phyloP scores from a whole-genome alignment of 768 basidiomycete species.

The Phaeotremella skinneri region DNA sequence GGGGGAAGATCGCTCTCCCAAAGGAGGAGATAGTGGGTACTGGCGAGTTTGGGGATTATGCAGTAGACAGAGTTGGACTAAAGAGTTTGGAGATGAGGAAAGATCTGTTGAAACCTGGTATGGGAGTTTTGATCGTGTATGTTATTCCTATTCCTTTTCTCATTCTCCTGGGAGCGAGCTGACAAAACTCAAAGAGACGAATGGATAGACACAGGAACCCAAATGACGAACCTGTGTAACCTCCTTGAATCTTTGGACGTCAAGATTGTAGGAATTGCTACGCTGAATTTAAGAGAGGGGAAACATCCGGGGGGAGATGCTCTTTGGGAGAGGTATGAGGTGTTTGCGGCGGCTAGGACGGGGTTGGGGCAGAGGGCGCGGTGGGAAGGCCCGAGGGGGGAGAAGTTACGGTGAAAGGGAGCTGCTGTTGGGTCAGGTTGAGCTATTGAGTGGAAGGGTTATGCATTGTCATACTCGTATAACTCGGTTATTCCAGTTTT shows the following conservation, averaged over 20 bases:
- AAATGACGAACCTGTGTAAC: constrained; percentile 8
- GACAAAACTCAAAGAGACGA: constrained; percentile 4
- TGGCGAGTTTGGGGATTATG: constrained; percentile 6
- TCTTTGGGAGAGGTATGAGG: constrained; percentile 10
- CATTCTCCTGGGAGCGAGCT: neutral
- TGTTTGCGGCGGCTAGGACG: constrained; percentile 7
- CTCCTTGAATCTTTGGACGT: constrained; percentile 1
- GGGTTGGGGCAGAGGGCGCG: neutral
- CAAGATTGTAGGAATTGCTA: constrained; percentile 1
- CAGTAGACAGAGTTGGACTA: constrained; percentile 2
- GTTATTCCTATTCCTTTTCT: neutral
- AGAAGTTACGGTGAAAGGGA: neutral
- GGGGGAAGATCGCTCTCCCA: neutral
- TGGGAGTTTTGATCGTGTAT: constrained; percentile 11
- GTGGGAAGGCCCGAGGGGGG: neutral
- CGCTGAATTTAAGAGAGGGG: constrained; percentile 7
- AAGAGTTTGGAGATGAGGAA: constrained; percentile 14
- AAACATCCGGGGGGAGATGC: neutral
- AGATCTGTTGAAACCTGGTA: constrained; percentile 5
- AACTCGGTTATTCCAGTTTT: too few species aligned
- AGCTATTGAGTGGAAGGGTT: too few species aligned
- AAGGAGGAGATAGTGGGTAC: neutral
- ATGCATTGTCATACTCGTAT: too few species aligned
- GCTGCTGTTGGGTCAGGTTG: neutral
- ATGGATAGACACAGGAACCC: constrained; percentile 12